Evolutionary conservation across 192 early-diverging fungal species (phyloP), one percentile per base, ranked within the genome.

Genomic region (Gamsiella multidivaricata): DNA sequence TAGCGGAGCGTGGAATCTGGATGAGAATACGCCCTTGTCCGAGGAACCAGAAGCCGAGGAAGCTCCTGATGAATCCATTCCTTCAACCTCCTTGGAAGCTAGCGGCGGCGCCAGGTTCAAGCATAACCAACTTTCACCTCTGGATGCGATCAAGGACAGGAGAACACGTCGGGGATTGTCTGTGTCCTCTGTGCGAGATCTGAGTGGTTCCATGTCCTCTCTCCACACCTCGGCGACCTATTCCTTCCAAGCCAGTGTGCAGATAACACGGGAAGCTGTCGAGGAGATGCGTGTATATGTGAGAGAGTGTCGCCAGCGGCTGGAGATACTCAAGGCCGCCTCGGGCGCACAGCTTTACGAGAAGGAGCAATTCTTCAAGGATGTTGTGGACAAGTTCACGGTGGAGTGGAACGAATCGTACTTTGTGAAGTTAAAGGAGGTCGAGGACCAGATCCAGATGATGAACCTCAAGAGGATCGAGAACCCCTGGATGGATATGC

Each of bases 401-500:
- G 57, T 49, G 29, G 74, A 78, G 50, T 78, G 74, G 74, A 78
- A 78, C 39, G 74, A 69, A 29, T 78, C 74, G 14, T 78, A 78
- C 29, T 78, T 78, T 42, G 66, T 69, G 51, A 54, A 55, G 29
- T 45, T 78, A 22, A 78, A 78, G 54, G 74, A 78, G 25, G 74
- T 78, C 0, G 74, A 78, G 46, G 74, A 78, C 31, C 74, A 78
- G 41, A 78, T 78, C 32, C 74, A 78, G 41, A 39, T 63, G 25
- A 78, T 78, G 74, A 78, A 78, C 60, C 23, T 69, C 28, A 78
- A 78, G 54, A 53, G 74, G 33, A 78, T 78, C 18, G 74, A 78
- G 50, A 78, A 78, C 49, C 74, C 74, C 2, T 78, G 74, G 74
- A 69, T 78, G 74, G 74, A 78, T 31, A 69, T 78, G 65, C 51